Base-by-base conservation (phyloP, 768 basidiomycete genomes). In the Tylopilus rubrobrunneus region DNA sequence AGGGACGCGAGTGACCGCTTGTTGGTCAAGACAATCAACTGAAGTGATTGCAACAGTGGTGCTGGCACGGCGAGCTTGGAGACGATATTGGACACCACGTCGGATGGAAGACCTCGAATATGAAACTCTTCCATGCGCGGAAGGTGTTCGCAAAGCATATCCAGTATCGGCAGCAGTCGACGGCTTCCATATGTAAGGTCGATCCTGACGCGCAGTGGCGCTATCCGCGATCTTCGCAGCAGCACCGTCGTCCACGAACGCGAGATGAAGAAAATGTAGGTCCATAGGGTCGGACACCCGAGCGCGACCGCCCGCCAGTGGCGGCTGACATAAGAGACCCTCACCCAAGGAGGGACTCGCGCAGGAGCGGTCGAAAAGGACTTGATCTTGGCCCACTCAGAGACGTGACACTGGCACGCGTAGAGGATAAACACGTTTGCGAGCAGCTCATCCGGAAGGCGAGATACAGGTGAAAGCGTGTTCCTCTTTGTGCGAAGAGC, bases 361-460 rank as follows among this genome's bases (percentile, higher is more conserved):
- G n/a, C 5, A 10, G 50, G 14, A 23, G 25, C 19, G 40, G n/a
- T 15, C 2, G 25, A 28, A 34, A 45, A 45, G 14, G 49, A 34
- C 41, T 28, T 36, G 27, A 37, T 15, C 28, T 44, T 51, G 42
- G 34, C 40, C 52, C 40, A 53, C 19, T 53, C 37, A 37, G 50
- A 17, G 44, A 39, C 39, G 23, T 40, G 27, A n/a, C 28, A n/a
- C 37, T 53, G 40, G 23, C 23, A 34, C 29, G 33, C 45, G 21
- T 36, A 47, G 23, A 23, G 45, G 27, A 36, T 25, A n/a, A 45
- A 45, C 17, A 50, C 48, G 17, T 42, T 39, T 31, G 43, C 48
- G 33, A 55, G 51, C 4, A 53, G 27, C 11, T 43, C 53, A 14
- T 47, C 28, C n/a, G 45, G 55, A 37, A 53, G 43, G 48, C 53